Evolutionary conservation across 768 basidiomycete genomes (phyloP), one percentile per base, ranked within the genome.

Genomic region (Suillus luteus): DNA sequence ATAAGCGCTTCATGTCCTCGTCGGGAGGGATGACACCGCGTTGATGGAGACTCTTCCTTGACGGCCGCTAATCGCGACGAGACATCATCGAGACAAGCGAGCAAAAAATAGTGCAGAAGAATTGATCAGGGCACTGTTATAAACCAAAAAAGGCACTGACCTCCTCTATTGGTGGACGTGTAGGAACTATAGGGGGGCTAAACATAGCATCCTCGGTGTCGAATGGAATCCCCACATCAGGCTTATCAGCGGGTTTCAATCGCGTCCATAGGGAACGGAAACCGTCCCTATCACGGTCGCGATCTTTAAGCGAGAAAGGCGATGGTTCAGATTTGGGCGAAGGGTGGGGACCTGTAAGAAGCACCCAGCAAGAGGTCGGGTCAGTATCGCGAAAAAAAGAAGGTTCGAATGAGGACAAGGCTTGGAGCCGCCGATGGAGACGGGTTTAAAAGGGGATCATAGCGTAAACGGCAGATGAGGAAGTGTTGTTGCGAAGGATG

Each of bases 201-300:
- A 93, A 89, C 88, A 93, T 91, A 0, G 88, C 82, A 66, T 94
- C 93, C 11, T 89, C 87, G 5, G 82, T 85, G 68, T 93, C 87
- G 66, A 94, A 86, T 1, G 92, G 92, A 17, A 92, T 77, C 11
- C 93, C 93, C 80, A 89, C 83, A 3, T 95, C 93, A 1, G 95
- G 92, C 70, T 93, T 92, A 66, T 91, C 89, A 14, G 80, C 75
- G 10, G 90, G 85, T 70, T 93, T 94, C 41, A 96, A 84, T 70
- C 88, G 90, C 65, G 82, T 83, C 95, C 95, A 97, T 33, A 93
- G 78, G 7, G 82, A 80, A 12, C 86, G 84, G 67, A 95, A 91
- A 22, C 87, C 81, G 65, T 80, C 87, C 61, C 78, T 78, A 51
- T 74, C 77, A 31, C 65, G 77, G 5, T 74, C 75, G 60, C 70